Conservation (phyloP, 257 asterid species). For the Petunia secreta region DNA sequence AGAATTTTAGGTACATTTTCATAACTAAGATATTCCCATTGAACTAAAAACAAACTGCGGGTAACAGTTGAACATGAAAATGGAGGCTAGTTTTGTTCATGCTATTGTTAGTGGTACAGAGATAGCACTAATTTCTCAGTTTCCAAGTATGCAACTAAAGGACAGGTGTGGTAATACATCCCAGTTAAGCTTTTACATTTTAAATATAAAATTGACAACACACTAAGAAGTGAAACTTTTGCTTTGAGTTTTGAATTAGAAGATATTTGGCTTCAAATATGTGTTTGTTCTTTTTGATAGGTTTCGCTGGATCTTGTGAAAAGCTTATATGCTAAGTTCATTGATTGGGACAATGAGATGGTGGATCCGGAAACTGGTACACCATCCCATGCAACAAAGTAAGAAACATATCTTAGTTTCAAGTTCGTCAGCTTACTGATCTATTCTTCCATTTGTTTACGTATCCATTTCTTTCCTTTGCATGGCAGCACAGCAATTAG, state of each 20-base stretch:
- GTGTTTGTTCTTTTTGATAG: conserved; percentile 45
- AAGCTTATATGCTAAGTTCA: conserved; percentile 92
- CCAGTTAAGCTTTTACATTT: neutral
- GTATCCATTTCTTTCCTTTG: conserved; percentile 39
- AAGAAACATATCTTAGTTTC: conserved; percentile 43
- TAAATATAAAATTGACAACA: neutral
- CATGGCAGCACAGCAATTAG: conserved; percentile 97
- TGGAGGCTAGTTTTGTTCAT: neutral
- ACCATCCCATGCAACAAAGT: conserved; percentile 86
- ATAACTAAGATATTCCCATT: neutral
- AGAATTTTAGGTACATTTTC: conserved; percentile 9
- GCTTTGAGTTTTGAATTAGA: neutral
- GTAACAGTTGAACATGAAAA: conserved; percentile 5
- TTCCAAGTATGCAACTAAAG: neutral
- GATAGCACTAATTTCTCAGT: no score
- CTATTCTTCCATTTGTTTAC: conserved; percentile 28
- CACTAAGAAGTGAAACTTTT: conserved; percentile 1
- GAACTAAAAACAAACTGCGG: neutral
- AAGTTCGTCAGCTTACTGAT: conserved; percentile 25
- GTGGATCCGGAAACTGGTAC: conserved; percentile 85
- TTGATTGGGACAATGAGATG: conserved; percentile 97
- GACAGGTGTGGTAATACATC: conserved; percentile 5
- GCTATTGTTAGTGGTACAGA: neutral
- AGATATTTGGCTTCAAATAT: conserved; percentile 17
- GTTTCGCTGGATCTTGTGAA: conserved; percentile 97